These are phyloP conservation scores for Austroboletus novae-zelandiae DNA, from an alignment of 1,284 basidiomycete genomes.

Conservation along the genomic window DNA sequence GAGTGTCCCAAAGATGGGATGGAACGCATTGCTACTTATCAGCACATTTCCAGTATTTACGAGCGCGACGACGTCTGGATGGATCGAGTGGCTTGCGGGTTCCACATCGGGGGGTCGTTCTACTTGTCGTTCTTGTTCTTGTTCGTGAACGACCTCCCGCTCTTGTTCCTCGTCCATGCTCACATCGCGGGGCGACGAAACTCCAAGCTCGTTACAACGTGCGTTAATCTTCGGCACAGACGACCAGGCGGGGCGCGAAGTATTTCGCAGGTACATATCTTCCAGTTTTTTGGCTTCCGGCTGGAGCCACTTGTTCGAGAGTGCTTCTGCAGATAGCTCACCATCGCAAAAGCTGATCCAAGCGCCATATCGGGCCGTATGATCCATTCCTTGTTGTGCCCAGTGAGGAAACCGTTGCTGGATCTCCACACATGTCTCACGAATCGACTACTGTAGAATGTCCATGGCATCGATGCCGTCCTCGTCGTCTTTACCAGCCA, in stretches of 20 bases:
- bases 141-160: constrained; percentile 44
- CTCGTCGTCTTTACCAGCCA: constrained; percentile 9
- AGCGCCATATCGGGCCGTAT: constrained; percentile 31
- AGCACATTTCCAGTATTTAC: constrained; percentile 22
- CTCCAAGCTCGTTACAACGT: constrained; percentile 32
- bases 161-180: constrained; percentile 51
- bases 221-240: constrained; percentile 24
- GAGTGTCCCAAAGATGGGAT: constrained; percentile 15
- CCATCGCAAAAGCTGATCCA: constrained; percentile 26
- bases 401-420: constrained; percentile 14
- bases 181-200: constrained; percentile 12
- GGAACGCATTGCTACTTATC: constrained; percentile 1
- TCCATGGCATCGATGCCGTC: constrained; percentile 29
- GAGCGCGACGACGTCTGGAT: constrained; percentile 10
- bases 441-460: constrained; percentile 46
- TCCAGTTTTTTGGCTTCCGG: constrained; percentile 40
- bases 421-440: constrained; percentile 45
- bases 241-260: not conserved
- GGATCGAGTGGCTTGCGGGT: constrained; percentile 23
- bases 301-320: constrained; percentile 37
- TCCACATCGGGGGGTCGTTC: constrained; percentile 31
- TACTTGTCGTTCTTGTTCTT: constrained; percentile 40
- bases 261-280: constrained; percentile 32
- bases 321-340: constrained; percentile 1
- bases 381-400: constrained; percentile 26